phyloP scores from a whole-genome alignment of 257 asterid species.

The Nyctanthes arbortristis region DNA sequence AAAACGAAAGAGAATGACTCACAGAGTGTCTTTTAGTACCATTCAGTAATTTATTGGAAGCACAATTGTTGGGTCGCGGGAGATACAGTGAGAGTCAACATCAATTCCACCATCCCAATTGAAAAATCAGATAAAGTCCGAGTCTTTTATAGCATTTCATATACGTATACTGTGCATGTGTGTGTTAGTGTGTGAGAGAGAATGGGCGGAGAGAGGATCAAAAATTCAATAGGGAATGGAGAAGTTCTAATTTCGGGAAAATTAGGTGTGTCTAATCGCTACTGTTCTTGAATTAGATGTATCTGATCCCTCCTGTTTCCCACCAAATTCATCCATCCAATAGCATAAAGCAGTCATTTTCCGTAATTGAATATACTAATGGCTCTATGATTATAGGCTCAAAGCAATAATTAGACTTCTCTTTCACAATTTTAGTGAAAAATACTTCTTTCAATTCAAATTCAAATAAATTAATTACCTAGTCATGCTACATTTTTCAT shows the following conservation, averaged over 20 bases:
- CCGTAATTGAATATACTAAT: background rate
- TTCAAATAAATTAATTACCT: no score
- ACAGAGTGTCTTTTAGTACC: background rate
- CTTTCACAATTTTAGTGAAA: no score
- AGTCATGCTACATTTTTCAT: no score
- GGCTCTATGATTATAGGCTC: no score
- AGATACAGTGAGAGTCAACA: slow-evolving; percentile 13
- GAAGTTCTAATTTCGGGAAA: slow-evolving; percentile 15
- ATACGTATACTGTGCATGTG: background rate
- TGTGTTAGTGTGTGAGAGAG: slow-evolving; percentile 2
- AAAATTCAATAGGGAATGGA: background rate
- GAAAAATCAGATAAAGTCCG: background rate
- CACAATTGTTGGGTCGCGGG: background rate
- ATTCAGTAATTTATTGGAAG: background rate
- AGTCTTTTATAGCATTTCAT: background rate
- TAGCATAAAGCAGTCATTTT: background rate
- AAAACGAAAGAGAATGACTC: background rate
- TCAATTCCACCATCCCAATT: slow-evolving; percentile 11
- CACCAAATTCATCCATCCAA: slow-evolving; percentile 1
- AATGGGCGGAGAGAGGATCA: background rate
- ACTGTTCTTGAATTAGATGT: slow-evolving; percentile 9
- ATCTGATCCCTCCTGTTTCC: background rate
- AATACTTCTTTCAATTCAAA: no score
- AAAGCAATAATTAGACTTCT: no score
- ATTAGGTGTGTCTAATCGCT: slow-evolving; percentile 31